Conservation (phyloP, 768 basidiomycete species). For the Boletus edulis region DNA sequence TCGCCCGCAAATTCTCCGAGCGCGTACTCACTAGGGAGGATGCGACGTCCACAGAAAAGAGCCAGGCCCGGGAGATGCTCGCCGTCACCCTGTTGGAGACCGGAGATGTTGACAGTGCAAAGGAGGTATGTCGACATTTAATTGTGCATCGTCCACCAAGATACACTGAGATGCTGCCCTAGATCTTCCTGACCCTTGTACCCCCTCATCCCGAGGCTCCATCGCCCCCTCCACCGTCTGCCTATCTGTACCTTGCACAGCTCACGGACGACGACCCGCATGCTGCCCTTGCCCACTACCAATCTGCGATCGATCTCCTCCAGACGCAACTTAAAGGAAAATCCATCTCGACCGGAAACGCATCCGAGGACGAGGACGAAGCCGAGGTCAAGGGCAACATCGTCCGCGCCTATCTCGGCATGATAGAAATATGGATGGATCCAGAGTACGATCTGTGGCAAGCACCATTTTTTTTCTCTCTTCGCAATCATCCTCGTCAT, state of each 20-base stretch:
- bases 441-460: slow-evolving; percentile 85
- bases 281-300: slow-evolving; percentile 70
- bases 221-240: slow-evolving; percentile 64
- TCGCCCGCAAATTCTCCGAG: slow-evolving; percentile 69
- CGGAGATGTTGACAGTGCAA: slow-evolving; percentile 73
- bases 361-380: slow-evolving; percentile 29
- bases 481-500: neutral
- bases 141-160: no score
- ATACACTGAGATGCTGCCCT: neutral
- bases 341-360: slow-evolving; percentile 41
- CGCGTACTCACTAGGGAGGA: slow-evolving; percentile 64
- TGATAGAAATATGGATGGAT: slow-evolving; percentile 98
- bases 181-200: slow-evolving; percentile 63
- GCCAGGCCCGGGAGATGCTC: slow-evolving; percentile 74
- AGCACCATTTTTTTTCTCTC: slow-evolving; percentile 19
- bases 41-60: slow-evolving; percentile 42
- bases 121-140: slow-evolving; percentile 45
- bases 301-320: slow-evolving; percentile 74
- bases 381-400: slow-evolving; percentile 61
- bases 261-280: slow-evolving; percentile 75
- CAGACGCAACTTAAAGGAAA: slow-evolving; percentile 72
- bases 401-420: slow-evolving; percentile 78
- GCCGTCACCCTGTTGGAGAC: slow-evolving; percentile 78
- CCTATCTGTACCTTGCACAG: slow-evolving; percentile 88
- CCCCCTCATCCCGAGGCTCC: slow-evolving; percentile 63